Conservation (phyloP, 225 moss, liverwort and hornwort species). For the Bryoerythrophyllum caledonicum region DNA sequence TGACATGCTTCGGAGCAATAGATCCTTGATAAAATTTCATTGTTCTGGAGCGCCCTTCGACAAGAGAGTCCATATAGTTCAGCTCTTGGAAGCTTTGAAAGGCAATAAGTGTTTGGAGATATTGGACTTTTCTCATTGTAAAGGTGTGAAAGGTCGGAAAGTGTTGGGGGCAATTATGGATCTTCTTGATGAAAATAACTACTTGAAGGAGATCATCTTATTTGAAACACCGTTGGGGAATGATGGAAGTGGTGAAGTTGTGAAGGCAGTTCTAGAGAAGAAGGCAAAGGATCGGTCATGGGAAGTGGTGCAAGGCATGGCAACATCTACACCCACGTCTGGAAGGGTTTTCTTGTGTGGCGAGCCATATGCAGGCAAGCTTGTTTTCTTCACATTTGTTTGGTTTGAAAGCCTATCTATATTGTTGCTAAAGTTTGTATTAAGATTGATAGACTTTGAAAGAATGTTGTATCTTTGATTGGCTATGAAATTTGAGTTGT, state of each 20-base stretch:
- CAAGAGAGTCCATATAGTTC: background rate
- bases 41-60: accelerated
- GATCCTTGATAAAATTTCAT: background rate
- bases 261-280: background rate
- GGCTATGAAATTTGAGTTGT: no score
- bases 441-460: no score
- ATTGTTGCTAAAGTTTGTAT: no score
- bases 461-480: no score
- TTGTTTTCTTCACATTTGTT: no score
- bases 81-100: background rate
- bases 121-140: accelerated
- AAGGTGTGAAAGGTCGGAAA: background rate
- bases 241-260: background rate
- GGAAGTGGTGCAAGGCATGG: no score
- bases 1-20: background rate
- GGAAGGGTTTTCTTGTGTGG: no score
- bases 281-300: background rate
- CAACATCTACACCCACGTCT: no score
- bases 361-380: no score
- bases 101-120: background rate
- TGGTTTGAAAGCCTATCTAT: no score
- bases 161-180: no score
- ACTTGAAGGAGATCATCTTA: background rate
- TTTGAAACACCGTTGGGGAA: background rate
- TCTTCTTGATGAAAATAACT: background rate